Evolutionary conservation across 2,329 filamentous ascomycete genomes (phyloP).

Genomic region (Botrytis pseudocinerea): DNA sequence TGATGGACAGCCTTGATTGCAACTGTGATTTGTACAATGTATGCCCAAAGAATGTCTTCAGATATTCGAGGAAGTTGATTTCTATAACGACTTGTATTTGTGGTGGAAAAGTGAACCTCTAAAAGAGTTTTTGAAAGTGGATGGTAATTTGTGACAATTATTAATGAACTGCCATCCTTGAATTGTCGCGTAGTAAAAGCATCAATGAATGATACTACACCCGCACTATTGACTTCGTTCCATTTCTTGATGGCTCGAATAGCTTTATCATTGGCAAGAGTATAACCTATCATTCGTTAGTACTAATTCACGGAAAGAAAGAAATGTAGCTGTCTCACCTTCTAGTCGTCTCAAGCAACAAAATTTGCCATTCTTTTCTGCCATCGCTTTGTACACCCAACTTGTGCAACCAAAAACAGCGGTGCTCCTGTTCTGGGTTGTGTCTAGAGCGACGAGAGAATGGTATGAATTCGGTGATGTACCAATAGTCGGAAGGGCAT

Average conservation of each 20-base stretch:
- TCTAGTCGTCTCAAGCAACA: constrained; percentile 87
- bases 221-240: constrained; percentile 80
- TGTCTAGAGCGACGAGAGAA: constrained; percentile 86
- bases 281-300: constrained; percentile 59
- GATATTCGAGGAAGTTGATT: constrained; percentile 48
- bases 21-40: constrained; percentile 87
- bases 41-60: constrained; percentile 84
- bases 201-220: constrained; percentile 83
- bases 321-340: constrained; percentile 48
- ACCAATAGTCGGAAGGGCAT: constrained; percentile 53
- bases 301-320: constrained; percentile 3
- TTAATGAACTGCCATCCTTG: constrained; percentile 81
- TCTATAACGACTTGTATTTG: constrained; percentile 42
- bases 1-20: constrained; percentile 84
- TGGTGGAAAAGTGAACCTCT: constrained; percentile 67
- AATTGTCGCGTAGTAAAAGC: constrained; percentile 93
- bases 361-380: constrained; percentile 82
- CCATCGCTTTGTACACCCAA: constrained; percentile 94
- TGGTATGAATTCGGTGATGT: constrained; percentile 85
- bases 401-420: constrained; percentile 83
- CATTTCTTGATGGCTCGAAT: constrained; percentile 85
- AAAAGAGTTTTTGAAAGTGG: constrained; percentile 86
- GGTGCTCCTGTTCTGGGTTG: constrained; percentile 73
- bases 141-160: constrained; percentile 92
- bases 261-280: constrained; percentile 83